Percentiles rank a stretch among this genome's conserved stretches.
These are phyloP conservation scores for Monosporozyma servazzii DNA, from an alignment of 805 yeast species.

Conservation along the genomic window DNA sequence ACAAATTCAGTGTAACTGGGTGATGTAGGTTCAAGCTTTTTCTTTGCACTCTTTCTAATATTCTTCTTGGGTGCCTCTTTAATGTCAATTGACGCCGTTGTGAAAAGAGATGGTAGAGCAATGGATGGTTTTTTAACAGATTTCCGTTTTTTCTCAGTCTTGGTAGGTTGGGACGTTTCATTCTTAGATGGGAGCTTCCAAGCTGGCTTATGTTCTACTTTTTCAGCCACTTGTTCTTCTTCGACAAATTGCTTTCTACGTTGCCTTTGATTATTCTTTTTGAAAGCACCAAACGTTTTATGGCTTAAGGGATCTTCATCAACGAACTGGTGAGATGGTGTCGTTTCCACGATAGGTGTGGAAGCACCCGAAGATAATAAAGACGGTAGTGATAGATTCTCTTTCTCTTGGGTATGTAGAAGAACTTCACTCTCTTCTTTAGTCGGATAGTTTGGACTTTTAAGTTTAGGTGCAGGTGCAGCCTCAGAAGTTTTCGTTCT, in stretches of 20 bases:
- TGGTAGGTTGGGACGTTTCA: background rate
- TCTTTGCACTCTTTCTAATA: background rate
- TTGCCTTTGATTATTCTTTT: conserved; percentile 24
- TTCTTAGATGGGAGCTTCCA: conserved; percentile 11
- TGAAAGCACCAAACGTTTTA: conserved; percentile 15
- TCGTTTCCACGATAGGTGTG: background rate
- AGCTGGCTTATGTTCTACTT: conserved; percentile 9
- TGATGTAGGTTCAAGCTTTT: background rate
- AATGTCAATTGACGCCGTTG: background rate
- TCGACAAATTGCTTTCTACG: conserved; percentile 11
- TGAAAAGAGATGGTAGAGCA: conserved; percentile 19
- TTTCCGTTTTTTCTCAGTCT: background rate
- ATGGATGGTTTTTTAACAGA: background rate
- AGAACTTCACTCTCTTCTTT: conserved; percentile 9
- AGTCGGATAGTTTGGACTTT: background rate
- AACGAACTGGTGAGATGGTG: background rate
- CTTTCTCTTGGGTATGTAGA: conserved; percentile 9
- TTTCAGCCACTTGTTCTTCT: conserved; percentile 1
- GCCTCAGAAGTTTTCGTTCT: conserved; percentile 10
- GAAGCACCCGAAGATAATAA: conserved; percentile 1
- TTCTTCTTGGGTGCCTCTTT: conserved; percentile 1
- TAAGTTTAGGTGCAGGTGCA: background rate
- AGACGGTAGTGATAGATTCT: conserved; percentile 10
- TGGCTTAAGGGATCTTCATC: conserved; percentile 3
- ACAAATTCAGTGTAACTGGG: conserved; percentile 13